These are phyloP conservation scores for Anisodus tanguticus DNA, from an alignment of 257 asterid species.

Conservation along the genomic window DNA sequence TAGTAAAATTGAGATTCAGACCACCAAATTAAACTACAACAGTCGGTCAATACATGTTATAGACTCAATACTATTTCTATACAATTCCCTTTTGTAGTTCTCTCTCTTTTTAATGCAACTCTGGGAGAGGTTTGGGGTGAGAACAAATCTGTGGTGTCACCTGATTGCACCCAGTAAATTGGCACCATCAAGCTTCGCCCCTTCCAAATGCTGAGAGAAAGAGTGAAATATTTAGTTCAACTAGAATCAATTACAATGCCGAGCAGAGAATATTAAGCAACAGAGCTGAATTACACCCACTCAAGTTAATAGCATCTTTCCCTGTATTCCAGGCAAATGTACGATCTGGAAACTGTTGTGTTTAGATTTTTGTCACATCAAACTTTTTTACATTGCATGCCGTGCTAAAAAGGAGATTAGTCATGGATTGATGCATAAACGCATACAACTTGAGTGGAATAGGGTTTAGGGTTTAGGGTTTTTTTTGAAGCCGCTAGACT, in stretches of 20 bases:
- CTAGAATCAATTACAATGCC: background rate
- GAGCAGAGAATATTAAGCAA: background rate
- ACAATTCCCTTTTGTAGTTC: background rate
- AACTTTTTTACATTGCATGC: slow-evolving; percentile 14
- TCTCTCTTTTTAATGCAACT: background rate
- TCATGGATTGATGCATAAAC: background rate
- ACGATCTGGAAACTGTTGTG: background rate
- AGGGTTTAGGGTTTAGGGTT: too few relatives aligned
- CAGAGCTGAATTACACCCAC: background rate
- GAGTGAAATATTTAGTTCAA: slow-evolving; percentile 16
- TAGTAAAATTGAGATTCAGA: background rate
- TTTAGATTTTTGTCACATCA: background rate
- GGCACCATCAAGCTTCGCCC: slow-evolving; percentile 89
- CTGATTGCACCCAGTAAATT: slow-evolving; percentile 82
- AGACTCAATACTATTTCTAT: background rate
- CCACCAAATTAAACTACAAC: background rate
- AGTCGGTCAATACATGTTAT: background rate
- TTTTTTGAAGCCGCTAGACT: too few relatives aligned
- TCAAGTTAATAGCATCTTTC: background rate
- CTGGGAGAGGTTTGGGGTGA: background rate
- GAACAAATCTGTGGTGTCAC: slow-evolving; percentile 33
- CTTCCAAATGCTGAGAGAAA: slow-evolving; percentile 68
- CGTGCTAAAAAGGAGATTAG: background rate
- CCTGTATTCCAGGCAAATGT: background rate
- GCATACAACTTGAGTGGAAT: background rate